phyloP scores from a whole-genome alignment of 495 filamentous ascomycete species.

The Xylaria scruposa region DNA sequence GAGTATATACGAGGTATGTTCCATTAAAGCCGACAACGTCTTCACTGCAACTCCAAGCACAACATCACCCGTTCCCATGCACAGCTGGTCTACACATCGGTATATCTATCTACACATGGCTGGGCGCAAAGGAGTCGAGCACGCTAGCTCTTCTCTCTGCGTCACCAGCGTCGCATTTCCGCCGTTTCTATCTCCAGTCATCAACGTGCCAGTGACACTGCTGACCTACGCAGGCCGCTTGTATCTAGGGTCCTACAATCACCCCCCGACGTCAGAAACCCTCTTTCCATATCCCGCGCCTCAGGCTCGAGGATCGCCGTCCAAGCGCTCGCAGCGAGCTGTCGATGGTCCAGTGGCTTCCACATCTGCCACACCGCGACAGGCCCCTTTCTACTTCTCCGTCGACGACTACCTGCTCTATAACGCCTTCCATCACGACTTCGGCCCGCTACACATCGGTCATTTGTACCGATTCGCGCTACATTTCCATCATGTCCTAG shows the following conservation, averaged over 20 bases:
- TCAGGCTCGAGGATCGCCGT: slow-evolving; percentile 62
- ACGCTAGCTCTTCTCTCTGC: slow-evolving; percentile 24
- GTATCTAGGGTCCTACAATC: slow-evolving; percentile 91
- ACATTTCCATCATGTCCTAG: slow-evolving; percentile 91
- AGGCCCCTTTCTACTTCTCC: slow-evolving; percentile 88
- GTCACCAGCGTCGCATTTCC: slow-evolving; percentile 38
- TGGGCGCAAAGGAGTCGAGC: slow-evolving; percentile 10
- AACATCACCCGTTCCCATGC: not conserved
- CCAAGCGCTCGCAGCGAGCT: slow-evolving; percentile 75
- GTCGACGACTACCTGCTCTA: slow-evolving; percentile 92
- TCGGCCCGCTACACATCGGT: slow-evolving; percentile 95
- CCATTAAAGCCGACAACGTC: not conserved
- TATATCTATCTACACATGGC: slow-evolving; percentile 21
- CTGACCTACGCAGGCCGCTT: slow-evolving; percentile 76
- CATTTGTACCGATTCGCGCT: slow-evolving; percentile 96
- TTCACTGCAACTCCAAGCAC: not conserved
- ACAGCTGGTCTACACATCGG: not conserved
- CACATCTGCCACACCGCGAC: slow-evolving; percentile 47
- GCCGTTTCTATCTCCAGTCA: slow-evolving; percentile 25
- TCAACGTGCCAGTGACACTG: slow-evolving; percentile 36
- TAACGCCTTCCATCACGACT: slow-evolving; percentile 98
- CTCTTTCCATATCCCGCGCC: slow-evolving; percentile 82
- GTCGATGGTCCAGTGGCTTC: slow-evolving; percentile 59
- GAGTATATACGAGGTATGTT: slow-evolving; percentile 65
- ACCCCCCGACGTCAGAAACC: slow-evolving; percentile 77